Evolutionary conservation across 2,329 filamentous ascomycete species (phyloP).

Genomic region (Scedosporium apiospermum): DNA sequence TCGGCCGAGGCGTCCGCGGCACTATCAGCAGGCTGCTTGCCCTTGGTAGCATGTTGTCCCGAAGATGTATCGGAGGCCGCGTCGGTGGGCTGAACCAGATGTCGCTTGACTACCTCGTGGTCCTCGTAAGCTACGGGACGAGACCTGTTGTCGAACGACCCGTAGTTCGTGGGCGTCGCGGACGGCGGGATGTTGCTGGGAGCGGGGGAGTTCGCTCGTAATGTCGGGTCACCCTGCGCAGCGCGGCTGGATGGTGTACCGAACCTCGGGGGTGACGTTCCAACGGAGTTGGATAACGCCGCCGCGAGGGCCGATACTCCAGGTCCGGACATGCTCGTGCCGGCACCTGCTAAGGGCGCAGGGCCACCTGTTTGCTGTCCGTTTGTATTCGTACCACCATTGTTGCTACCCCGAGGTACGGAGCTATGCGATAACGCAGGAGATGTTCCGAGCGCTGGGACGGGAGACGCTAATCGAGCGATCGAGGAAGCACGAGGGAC

Average conservation of each 20-base stretch:
- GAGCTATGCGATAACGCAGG: slow-evolving; percentile 24
- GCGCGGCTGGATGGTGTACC: slow-evolving; percentile 54
- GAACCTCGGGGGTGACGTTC: slow-evolving; percentile 59
- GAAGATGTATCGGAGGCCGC: slow-evolving; percentile 37
- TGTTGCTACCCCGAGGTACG: background rate
- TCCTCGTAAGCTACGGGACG: slow-evolving; percentile 65
- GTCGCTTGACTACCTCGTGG: slow-evolving; percentile 81
- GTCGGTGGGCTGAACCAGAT: slow-evolving; percentile 65
- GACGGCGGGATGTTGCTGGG: slow-evolving; percentile 26
- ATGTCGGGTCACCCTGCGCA: slow-evolving; percentile 40
- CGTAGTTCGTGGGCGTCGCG: slow-evolving; percentile 62
- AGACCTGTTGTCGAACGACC: slow-evolving; percentile 69
- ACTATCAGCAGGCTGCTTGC: slow-evolving; percentile 40
- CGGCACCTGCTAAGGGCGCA: slow-evolving; percentile 57
- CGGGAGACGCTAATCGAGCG: slow-evolving; percentile 50
- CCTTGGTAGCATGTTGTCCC: slow-evolving; percentile 30
- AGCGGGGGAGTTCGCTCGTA: slow-evolving; percentile 22
- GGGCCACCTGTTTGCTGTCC: slow-evolving; percentile 28
- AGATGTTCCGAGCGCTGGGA: slow-evolving; percentile 32
- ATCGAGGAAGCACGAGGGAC: slow-evolving; percentile 49
- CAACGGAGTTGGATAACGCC: slow-evolving; percentile 68
- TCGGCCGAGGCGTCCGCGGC: slow-evolving; percentile 29
- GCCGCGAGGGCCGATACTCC: slow-evolving; percentile 82
- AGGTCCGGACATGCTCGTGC: slow-evolving; percentile 59
- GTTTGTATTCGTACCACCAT: background rate